phyloP scores from a whole-genome alignment of 306 rosid genomes.

The Castanea mollissima region DNA sequence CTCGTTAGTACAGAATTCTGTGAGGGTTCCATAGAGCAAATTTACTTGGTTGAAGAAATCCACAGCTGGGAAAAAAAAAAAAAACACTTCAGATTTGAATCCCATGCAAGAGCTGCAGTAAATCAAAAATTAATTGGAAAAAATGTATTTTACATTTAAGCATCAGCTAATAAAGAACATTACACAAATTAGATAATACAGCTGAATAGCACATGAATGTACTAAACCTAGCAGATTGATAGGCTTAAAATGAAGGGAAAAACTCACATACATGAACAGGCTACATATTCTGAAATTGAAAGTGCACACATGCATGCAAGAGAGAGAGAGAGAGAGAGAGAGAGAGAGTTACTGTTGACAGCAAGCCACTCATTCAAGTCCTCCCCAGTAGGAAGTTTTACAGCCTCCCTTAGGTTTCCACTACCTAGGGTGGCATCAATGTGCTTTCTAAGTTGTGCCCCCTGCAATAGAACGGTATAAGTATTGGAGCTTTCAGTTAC shows the following conservation, averaged over 20 bases:
- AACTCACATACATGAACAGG: too few relatives aligned
- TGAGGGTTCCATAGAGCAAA: constrained; percentile 75
- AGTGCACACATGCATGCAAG: neutral
- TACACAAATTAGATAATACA: too few relatives aligned
- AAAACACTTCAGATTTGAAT: neutral
- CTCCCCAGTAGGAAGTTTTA: constrained; percentile 90
- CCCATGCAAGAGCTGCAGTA: too few relatives aligned
- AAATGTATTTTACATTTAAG: too few relatives aligned
- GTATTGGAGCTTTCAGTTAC: neutral
- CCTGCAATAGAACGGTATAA: constrained; percentile 40
- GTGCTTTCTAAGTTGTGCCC: constrained; percentile 82
- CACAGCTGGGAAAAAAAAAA: constrained; percentile 50
- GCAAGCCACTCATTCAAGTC: constrained; percentile 90
- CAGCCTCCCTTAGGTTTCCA: constrained; percentile 89
- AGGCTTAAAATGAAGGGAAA: too few relatives aligned
- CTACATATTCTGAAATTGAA: too few relatives aligned
- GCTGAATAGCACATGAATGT: too few relatives aligned
- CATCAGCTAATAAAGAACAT: too few relatives aligned
- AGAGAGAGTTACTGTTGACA: constrained; percentile 56
- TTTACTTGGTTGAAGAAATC: constrained; percentile 94
- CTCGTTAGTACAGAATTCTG: constrained; percentile 77
- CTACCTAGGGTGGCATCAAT: constrained; percentile 90
- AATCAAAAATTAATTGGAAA: too few relatives aligned
- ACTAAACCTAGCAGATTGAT: too few relatives aligned
- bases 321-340: neutral